Evolutionary conservation across 2,329 filamentous ascomycete species (phyloP).

Genomic region (Ophiostoma novo-ulmi): DNA sequence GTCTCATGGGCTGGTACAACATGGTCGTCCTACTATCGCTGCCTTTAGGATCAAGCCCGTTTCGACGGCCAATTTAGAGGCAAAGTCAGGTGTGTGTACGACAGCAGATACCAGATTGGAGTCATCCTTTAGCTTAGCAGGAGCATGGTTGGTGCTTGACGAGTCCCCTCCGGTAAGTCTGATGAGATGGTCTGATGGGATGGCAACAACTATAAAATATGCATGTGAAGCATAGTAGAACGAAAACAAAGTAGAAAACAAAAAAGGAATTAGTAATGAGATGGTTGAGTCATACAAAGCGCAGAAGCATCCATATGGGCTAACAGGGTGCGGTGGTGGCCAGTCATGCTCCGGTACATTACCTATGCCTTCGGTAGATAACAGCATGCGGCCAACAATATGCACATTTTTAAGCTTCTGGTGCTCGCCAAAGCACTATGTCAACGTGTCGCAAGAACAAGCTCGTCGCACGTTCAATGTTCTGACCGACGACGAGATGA

Average conservation of each 20-base stretch:
- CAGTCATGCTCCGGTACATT: not conserved
- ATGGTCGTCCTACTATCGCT: not conserved
- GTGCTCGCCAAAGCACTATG: constrained; percentile 2
- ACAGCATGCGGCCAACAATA: not conserved
- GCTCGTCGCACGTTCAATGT: constrained; percentile 7
- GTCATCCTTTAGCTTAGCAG: not conserved
- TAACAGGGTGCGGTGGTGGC: not conserved
- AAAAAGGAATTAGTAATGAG: no score
- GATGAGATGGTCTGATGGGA: not conserved
- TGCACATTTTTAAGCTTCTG: not conserved
- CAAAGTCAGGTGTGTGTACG: not conserved
- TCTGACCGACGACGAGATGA: constrained; percentile 16
- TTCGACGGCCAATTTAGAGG: not conserved
- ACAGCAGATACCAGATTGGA: not conserved
- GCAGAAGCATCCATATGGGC: not conserved
- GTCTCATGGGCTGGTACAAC: not conserved
- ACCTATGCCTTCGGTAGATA: not conserved
- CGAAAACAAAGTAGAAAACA: no score
- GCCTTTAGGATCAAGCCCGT: not conserved
- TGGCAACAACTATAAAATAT: not conserved
- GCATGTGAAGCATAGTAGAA: not conserved
- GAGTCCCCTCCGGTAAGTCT: not conserved
- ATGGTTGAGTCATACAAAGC: not conserved
- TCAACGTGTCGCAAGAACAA: constrained; percentile 6
- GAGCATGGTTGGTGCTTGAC: not conserved